phyloP scores from a whole-genome alignment of 768 basidiomycete genomes.

The Tylopilus felleus region DNA sequence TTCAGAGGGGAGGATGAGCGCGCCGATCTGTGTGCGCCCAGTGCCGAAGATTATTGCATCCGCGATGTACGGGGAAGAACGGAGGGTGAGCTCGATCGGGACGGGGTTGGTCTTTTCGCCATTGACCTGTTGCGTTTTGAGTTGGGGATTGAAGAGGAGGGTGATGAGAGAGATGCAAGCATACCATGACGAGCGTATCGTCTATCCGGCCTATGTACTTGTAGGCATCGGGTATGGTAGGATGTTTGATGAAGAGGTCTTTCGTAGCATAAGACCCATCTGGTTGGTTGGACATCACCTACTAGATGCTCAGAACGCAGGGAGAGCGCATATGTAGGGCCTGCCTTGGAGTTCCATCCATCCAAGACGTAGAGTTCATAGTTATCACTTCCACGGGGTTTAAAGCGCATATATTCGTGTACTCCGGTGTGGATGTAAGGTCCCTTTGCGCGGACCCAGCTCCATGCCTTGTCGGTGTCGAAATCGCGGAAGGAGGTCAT shows the following conservation, averaged over 20 bases:
- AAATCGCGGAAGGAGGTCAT: constrained; percentile 50
- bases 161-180: constrained; percentile 4
- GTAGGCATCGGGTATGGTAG: constrained; percentile 38
- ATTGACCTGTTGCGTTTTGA: constrained; percentile 25
- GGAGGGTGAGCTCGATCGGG: constrained; percentile 50
- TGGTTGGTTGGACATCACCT: constrained; percentile 40
- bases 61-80: constrained; percentile 42
- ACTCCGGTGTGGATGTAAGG: constrained; percentile 16
- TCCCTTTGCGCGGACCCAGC: constrained; percentile 43
- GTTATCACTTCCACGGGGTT: constrained; percentile 38
- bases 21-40: constrained; percentile 46
- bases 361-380: constrained; percentile 50
- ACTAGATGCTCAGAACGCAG: neutral
- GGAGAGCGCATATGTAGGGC: constrained; percentile 11
- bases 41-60: constrained; percentile 57
- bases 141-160: constrained; percentile 1
- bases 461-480: constrained; percentile 52
- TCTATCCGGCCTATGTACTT: constrained; percentile 54
- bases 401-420: constrained; percentile 40
- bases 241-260: constrained; percentile 51
- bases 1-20: constrained; percentile 50
- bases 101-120: constrained; percentile 60
- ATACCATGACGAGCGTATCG: constrained; percentile 46
- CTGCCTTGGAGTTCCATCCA: constrained; percentile 49
- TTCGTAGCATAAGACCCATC: constrained; percentile 55